phyloP scores from a whole-genome alignment of 2,329 filamentous ascomycete genomes.

The Epichloe bromicola region DNA sequence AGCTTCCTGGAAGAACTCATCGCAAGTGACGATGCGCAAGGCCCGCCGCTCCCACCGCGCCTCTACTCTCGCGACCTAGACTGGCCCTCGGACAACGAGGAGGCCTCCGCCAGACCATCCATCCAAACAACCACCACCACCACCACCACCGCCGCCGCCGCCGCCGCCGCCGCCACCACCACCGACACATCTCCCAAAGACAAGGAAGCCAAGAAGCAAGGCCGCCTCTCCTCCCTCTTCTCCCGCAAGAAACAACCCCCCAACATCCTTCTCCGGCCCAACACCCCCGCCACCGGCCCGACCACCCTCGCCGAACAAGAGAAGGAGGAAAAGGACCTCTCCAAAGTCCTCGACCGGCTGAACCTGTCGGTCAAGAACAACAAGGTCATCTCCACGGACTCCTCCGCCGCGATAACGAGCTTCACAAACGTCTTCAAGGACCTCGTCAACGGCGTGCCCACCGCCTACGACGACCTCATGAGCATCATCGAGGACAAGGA shows the following conservation, averaged over 20 bases:
- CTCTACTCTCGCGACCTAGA: slow-evolving; percentile 37
- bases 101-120: slow-evolving; percentile 16
- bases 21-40: slow-evolving; percentile 26
- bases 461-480: slow-evolving; percentile 80
- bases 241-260: slow-evolving; percentile 30
- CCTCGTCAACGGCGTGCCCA: slow-evolving; percentile 81
- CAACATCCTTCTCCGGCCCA: slow-evolving; percentile 7
- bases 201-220: slow-evolving; percentile 20
- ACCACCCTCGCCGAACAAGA: slow-evolving; percentile 28
- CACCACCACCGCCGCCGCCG: neutral
- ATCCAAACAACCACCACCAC: slow-evolving; percentile 14
- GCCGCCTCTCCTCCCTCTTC: slow-evolving; percentile 23
- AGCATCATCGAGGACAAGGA: slow-evolving; percentile 47
- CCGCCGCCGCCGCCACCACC: neutral
- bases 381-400: slow-evolving; percentile 73
- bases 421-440: slow-evolving; percentile 92
- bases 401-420: slow-evolving; percentile 63
- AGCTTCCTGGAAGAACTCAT: slow-evolving; percentile 44
- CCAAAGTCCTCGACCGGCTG: slow-evolving; percentile 66
- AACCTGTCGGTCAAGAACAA: slow-evolving; percentile 78
- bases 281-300: slow-evolving; percentile 16
- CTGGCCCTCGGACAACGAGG: slow-evolving; percentile 26
- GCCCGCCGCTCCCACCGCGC: slow-evolving; percentile 43
- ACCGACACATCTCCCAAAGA: slow-evolving; percentile 16
- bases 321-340: slow-evolving; percentile 57